These are phyloP conservation scores for Helicocarpus griseus DNA, from an alignment of 2,329 filamentous ascomycete genomes.

Conservation along the genomic window DNA sequence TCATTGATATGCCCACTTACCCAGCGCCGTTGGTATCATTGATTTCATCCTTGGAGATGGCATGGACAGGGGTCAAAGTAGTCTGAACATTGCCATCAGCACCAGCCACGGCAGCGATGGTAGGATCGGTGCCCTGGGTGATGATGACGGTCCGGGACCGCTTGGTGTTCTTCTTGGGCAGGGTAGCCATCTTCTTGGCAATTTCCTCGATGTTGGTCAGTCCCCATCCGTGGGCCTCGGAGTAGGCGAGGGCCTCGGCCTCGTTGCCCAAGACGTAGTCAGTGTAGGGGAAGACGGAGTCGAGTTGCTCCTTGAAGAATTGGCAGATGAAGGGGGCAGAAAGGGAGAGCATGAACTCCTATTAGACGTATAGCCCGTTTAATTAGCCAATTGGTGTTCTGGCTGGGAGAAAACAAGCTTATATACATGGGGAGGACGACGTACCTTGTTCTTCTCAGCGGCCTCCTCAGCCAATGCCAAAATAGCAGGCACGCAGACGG, in stretches of 20 bases:
- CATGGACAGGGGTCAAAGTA: constrained; percentile 70
- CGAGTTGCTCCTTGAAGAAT: constrained; percentile 95
- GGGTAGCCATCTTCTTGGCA: constrained; percentile 71
- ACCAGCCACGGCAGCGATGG: constrained; percentile 67
- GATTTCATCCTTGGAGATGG: constrained; percentile 68
- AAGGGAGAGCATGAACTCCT: constrained; percentile 76
- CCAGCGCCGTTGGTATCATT: constrained; percentile 93
- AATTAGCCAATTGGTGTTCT: not conserved
- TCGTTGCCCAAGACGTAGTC: constrained; percentile 97
- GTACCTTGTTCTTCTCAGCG: constrained; percentile 72
- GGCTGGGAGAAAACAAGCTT: not conserved
- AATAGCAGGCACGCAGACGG: constrained; percentile 85
- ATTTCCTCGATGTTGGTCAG: constrained; percentile 75
- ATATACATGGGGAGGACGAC: constrained; percentile 6
- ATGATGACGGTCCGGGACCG: constrained; percentile 79
- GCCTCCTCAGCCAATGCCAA: constrained; percentile 85
- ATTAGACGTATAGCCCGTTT: not conserved
- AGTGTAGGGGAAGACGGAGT: constrained; percentile 80
- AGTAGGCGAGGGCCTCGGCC: constrained; percentile 82
- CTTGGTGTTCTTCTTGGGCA: constrained; percentile 85
- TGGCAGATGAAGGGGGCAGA: constrained; percentile 92
- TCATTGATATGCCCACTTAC: constrained; percentile 27
- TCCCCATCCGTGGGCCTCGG: constrained; percentile 65
- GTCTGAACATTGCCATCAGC: constrained; percentile 55
- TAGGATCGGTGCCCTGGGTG: constrained; percentile 89